Conservation (phyloP, 192 early-diverging fungal species). For the Diversispora eburnea region DNA sequence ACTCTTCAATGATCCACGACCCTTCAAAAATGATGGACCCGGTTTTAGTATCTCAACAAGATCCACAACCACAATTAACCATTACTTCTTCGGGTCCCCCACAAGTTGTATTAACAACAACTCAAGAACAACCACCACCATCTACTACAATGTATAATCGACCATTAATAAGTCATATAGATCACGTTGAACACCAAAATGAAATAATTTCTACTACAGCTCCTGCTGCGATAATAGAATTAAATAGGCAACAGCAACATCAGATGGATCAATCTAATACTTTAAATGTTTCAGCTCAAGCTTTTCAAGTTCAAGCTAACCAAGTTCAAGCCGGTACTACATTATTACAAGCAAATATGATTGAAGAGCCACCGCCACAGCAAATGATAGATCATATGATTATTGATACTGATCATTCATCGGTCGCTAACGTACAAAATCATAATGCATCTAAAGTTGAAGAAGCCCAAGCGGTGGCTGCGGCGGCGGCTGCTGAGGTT, state of each 20-base stretch:
- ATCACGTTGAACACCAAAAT: neutral
- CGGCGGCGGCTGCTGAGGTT: neutral
- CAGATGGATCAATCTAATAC: conserved; percentile 1
- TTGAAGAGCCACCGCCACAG: neutral
- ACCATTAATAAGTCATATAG: neutral
- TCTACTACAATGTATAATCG: neutral
- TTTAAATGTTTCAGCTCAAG: neutral
- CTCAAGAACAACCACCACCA: neutral
- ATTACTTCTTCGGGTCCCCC: neutral
- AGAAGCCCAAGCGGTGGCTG: neutral
- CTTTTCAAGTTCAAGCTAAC: neutral
- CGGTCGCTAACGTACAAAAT: neutral
- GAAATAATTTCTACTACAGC: neutral
- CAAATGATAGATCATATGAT: neutral
- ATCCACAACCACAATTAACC: conserved; percentile 9
- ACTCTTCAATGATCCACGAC: neutral
- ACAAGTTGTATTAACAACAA: neutral
- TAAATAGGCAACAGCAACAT: neutral
- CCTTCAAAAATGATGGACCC: neutral
- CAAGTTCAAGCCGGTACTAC: neutral
- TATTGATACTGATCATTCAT: neutral
- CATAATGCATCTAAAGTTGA: neutral
- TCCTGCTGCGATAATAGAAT: neutral
- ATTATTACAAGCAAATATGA: neutral
- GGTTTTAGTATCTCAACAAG: conserved; percentile 17